These are phyloP conservation scores for Claviceps maximensis DNA, from an alignment of 2,329 filamentous ascomycete species.

Conservation along the genomic window DNA sequence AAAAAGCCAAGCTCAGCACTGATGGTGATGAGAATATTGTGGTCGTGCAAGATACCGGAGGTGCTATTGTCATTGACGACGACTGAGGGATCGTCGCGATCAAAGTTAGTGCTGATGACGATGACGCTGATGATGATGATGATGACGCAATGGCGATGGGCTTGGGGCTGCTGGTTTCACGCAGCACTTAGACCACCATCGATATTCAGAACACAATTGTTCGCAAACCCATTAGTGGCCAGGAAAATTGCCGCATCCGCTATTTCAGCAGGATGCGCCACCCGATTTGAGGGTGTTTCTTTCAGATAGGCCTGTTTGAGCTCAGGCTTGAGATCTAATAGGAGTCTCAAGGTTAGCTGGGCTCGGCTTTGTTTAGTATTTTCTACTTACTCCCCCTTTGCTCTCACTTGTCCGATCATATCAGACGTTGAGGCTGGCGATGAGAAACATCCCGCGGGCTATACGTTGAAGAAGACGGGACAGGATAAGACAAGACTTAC, in stretches of 20 bases:
- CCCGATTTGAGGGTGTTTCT: conserved; percentile 50
- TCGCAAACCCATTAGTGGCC: conserved; percentile 65
- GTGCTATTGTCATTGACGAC: conserved; percentile 56
- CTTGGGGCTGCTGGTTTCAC: conserved; percentile 22
- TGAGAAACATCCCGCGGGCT: background rate
- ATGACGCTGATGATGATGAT: background rate
- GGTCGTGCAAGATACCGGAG: conserved; percentile 39
- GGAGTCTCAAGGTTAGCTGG: conserved; percentile 27
- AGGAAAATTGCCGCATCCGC: conserved; percentile 75
- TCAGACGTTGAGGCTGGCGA: background rate
- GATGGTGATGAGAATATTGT: conserved; percentile 25
- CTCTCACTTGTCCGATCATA: background rate
- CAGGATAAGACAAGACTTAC: conserved; percentile 30
- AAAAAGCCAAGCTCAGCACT: conserved; percentile 34
- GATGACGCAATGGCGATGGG: background rate
- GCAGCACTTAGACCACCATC: conserved; percentile 69
- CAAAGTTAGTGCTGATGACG: background rate
- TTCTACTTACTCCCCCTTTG: background rate
- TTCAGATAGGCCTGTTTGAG: conserved; percentile 25
- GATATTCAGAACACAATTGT: conserved; percentile 75
- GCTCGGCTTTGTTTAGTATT: conserved; percentile 1
- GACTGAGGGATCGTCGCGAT: conserved; percentile 22
- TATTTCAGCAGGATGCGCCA: conserved; percentile 57
- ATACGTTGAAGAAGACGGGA: background rate
- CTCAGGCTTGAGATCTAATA: conserved; percentile 24